Evolutionary conservation across 148 eudicot genomes (phyloP).

Genomic region (Rhododendron simsii): DNA sequence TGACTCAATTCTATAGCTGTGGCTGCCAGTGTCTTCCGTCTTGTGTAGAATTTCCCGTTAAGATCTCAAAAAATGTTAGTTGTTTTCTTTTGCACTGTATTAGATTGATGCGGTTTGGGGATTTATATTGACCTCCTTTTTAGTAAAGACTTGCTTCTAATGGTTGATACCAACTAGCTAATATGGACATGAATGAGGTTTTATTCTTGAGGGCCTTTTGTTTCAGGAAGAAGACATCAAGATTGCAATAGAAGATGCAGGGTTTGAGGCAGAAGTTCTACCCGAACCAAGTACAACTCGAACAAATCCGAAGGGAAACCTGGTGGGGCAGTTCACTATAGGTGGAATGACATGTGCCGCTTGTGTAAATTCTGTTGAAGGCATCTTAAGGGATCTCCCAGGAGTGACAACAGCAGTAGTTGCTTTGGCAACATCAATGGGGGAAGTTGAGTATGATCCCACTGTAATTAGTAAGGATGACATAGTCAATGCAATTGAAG

Average conservation of each 20-base stretch:
- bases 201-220: neutral
- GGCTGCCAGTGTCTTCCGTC: neutral
- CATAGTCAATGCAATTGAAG: slow-evolving; percentile 82
- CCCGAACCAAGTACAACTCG: slow-evolving; percentile 46
- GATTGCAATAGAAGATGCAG: slow-evolving; percentile 94
- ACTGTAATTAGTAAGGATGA: slow-evolving; percentile 61
- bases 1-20: neutral
- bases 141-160: neutral
- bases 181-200: neutral
- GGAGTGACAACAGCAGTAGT: slow-evolving; percentile 81
- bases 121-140: neutral
- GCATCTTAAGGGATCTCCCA: slow-evolving; percentile 69
- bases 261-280: slow-evolving; percentile 90
- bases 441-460: slow-evolving; percentile 93
- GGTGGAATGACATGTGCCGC: slow-evolving; percentile 99
- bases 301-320: slow-evolving; percentile 38
- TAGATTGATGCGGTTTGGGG: neutral
- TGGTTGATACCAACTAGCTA: neutral
- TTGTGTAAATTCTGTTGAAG: slow-evolving; percentile 93
- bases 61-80: neutral
- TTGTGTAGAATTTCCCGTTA: neutral
- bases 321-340: slow-evolving; percentile 84
- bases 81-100: neutral
- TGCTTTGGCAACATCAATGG: slow-evolving; percentile 81
- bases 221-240: slow-evolving; percentile 82